A percentile compares a stretch with the other conserved stretches of the same genome.
Evolutionary conservation across 805 yeast genomes (phyloP).

Genomic region (Priceomyces castillae): DNA sequence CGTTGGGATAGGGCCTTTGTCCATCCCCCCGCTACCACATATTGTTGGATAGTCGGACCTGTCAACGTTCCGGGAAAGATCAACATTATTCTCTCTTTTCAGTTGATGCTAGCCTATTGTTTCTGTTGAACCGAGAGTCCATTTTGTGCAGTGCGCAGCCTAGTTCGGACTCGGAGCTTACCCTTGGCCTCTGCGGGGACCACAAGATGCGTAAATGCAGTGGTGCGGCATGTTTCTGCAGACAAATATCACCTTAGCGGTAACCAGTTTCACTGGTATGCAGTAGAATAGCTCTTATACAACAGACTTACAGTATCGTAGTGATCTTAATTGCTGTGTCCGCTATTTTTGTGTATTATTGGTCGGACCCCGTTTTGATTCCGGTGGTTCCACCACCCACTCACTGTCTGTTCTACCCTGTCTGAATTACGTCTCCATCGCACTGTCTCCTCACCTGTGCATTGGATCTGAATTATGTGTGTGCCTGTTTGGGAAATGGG

Average conservation of each 20-base stretch:
- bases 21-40: background rate
- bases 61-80: background rate
- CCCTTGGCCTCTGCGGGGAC: slow-evolving; percentile 1
- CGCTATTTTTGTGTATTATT: background rate
- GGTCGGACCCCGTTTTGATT: background rate
- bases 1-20: background rate
- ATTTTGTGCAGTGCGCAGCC: background rate
- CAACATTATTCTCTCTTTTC: too few species aligned
- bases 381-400: background rate
- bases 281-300: background rate
- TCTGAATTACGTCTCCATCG: background rate
- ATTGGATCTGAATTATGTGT: background rate
- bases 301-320: background rate
- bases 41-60: background rate
- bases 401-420: background rate
- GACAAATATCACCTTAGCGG: background rate
- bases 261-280: background rate
- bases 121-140: background rate
- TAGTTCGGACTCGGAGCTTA: background rate
- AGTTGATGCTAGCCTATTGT: background rate
- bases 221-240: background rate
- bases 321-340: background rate
- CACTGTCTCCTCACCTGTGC: slow-evolving; percentile 4
- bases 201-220: background rate
- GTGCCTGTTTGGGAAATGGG: background rate